Percentiles rank a stretch among this genome's conserved stretches.
These are phyloP conservation scores for Leccinum longicurvipes DNA, from an alignment of 768 basidiomycete species.

Conservation along the genomic window DNA sequence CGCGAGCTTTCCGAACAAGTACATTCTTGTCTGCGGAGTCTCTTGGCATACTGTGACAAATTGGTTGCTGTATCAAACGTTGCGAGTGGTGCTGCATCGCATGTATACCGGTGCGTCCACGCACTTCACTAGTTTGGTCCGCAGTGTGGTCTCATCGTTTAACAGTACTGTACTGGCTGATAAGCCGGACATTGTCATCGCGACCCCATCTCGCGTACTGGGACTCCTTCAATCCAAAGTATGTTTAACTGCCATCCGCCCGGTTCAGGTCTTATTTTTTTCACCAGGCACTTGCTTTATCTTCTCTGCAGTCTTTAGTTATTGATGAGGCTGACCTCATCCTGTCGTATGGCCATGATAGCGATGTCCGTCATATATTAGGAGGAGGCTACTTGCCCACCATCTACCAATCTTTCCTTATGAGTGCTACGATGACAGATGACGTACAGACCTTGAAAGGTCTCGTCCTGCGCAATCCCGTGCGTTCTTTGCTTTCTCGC, in stretches of 20 bases:
- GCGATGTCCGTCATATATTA: slow-evolving; percentile 75
- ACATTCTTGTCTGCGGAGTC: slow-evolving; percentile 55
- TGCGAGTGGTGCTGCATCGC: slow-evolving; percentile 66
- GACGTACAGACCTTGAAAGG: slow-evolving; percentile 93
- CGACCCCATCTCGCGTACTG: slow-evolving; percentile 72
- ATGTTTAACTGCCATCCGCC: slow-evolving; percentile 6
- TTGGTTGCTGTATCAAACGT: slow-evolving; percentile 71
- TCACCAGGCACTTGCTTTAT: slow-evolving; percentile 57
- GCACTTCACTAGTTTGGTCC: neutral
- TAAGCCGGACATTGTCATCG: slow-evolving; percentile 74
- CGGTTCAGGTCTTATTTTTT: neutral
- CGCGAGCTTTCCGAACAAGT: slow-evolving; percentile 93
- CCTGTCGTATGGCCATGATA: slow-evolving; percentile 93
- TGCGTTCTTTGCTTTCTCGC: slow-evolving; percentile 36
- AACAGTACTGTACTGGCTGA: slow-evolving; percentile 56
- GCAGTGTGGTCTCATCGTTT: neutral
- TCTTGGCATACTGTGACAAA: slow-evolving; percentile 77
- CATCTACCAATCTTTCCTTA: slow-evolving; percentile 88
- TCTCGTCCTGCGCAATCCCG: slow-evolving; percentile 81
- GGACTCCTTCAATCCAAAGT: slow-evolving; percentile 70
- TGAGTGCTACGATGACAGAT: slow-evolving; percentile 97
- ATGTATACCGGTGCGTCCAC: slow-evolving; percentile 64
- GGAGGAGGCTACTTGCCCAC: slow-evolving; percentile 70
- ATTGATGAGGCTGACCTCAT: slow-evolving; percentile 98
- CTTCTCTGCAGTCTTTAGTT: slow-evolving; percentile 76